These are phyloP conservation scores for Nadsonia fulvescens DNA, from an alignment of 805 yeast species.

Conservation along the genomic window DNA sequence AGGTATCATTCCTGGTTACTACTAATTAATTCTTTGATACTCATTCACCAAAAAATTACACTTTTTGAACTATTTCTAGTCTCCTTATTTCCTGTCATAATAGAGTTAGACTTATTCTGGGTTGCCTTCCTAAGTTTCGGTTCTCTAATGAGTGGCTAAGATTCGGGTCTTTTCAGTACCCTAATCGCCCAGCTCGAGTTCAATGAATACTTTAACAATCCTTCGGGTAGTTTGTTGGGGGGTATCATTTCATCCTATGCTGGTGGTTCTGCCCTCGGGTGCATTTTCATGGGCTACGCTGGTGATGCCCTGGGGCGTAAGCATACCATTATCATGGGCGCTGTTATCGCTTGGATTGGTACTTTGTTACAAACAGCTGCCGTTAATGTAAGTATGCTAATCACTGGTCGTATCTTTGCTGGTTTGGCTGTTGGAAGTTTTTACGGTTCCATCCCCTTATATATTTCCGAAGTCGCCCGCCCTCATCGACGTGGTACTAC, in stretches of 20 bases:
- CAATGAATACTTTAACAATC: conserved; percentile 25
- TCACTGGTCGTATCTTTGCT: conserved; percentile 53
- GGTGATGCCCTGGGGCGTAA: conserved; percentile 57
- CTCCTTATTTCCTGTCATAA: too few relatives aligned
- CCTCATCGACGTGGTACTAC: conserved; percentile 51
- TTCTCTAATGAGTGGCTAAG: too few relatives aligned
- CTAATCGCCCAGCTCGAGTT: too few relatives aligned
- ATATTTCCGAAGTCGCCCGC: conserved; percentile 61
- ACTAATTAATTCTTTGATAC: too few relatives aligned
- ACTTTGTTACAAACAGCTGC: conserved; percentile 38
- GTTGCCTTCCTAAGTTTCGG: too few relatives aligned
- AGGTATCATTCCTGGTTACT: too few relatives aligned
- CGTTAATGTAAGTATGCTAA: conserved; percentile 44
- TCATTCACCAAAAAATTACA: too few relatives aligned
- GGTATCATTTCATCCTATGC: conserved; percentile 51
- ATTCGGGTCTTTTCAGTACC: too few relatives aligned
- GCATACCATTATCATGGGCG: conserved; percentile 38
- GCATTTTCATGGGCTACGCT: conserved; percentile 8
- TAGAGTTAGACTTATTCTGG: too few relatives aligned
- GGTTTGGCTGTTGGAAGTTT: conserved; percentile 66
- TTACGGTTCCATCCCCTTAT: conserved; percentile 70
- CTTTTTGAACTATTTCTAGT: too few relatives aligned
- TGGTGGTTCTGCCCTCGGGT: conserved; percentile 31
- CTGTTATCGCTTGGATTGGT: conserved; percentile 39
- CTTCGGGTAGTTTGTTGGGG: conserved; percentile 36